A percentile compares a stretch with the other conserved stretches of the same genome.
phyloP scores from a whole-genome alignment of 495 filamentous ascomycete species.

The Xeromyces bisporus region DNA sequence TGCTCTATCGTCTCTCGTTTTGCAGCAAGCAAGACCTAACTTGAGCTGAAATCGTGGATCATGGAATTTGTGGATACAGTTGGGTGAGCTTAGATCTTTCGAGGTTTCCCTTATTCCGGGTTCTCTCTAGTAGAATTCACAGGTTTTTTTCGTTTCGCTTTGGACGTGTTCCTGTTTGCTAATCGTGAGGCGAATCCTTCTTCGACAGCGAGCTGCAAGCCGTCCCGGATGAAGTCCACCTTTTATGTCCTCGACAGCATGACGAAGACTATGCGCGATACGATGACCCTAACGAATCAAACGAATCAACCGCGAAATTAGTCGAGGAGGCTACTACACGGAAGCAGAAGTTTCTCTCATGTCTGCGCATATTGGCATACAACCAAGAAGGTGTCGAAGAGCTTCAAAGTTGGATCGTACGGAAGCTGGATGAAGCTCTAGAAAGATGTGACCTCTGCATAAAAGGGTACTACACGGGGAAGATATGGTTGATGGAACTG shows the following conservation, averaged over 20 bases:
- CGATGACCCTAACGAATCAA: conserved; percentile 23
- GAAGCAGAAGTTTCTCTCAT: conserved; percentile 40
- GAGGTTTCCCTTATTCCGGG: background rate
- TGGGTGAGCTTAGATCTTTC: conserved; percentile 11
- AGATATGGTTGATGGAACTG: conserved; percentile 41
- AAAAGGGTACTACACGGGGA: conserved; percentile 59
- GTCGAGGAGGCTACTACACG: conserved; percentile 33
- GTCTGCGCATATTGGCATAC: conserved; percentile 51
- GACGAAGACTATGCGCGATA: conserved; percentile 38
- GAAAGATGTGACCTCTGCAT: conserved; percentile 65
- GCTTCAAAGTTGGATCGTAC: conserved; percentile 40
- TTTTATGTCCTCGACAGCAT: conserved; percentile 31
- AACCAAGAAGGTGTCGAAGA: conserved; percentile 41
- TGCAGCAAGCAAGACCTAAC: background rate
- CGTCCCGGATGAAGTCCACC: conserved; percentile 29
- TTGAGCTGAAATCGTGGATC: conserved; percentile 2
- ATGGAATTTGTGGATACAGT: conserved; percentile 32
- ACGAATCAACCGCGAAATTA: conserved; percentile 19
- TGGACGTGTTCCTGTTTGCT: background rate
- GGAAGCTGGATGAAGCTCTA: conserved; percentile 37
- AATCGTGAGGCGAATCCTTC: conserved; percentile 5
- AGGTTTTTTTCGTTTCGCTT: background rate
- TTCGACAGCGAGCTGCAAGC: conserved; percentile 24
- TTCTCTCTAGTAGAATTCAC: background rate
- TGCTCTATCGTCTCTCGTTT: conserved; percentile 5